phyloP scores from a whole-genome alignment of 2,329 filamentous ascomycete genomes.

The Neoarthrinium moseri region DNA sequence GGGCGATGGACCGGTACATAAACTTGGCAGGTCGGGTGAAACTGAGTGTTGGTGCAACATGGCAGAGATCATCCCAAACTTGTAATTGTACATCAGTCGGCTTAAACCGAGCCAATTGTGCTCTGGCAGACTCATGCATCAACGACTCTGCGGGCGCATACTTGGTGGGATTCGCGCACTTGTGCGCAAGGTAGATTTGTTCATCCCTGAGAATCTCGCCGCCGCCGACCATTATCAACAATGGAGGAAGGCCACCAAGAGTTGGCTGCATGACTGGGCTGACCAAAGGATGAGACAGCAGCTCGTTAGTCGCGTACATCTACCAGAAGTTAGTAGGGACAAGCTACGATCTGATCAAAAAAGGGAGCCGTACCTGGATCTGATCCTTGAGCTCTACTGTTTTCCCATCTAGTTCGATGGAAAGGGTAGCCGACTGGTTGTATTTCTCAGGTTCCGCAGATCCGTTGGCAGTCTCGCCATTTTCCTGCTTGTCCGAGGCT shows the following conservation, averaged over 20 bases:
- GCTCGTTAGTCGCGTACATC: conserved; percentile 78
- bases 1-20: conserved; percentile 90
- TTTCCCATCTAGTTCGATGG: conserved; percentile 70
- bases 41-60: conserved; percentile 88
- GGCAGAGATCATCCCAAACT: conserved; percentile 93
- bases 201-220: conserved; percentile 90
- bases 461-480: conserved; percentile 7
- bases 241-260: conserved; percentile 82
- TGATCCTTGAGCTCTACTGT: conserved; percentile 80
- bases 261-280: conserved; percentile 87
- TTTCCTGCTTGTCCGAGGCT: conserved; percentile 1
- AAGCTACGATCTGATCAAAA: too few species aligned
- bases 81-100: conserved; percentile 92
- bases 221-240: conserved; percentile 83
- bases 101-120: conserved; percentile 63
- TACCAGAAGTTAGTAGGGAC: too few species aligned
- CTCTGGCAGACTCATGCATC: conserved; percentile 61
- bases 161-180: conserved; percentile 77
- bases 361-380: conserved; percentile 70
- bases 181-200: conserved; percentile 93
- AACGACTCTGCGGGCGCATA: conserved; percentile 69
- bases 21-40: conserved; percentile 95
- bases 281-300: conserved; percentile 83
- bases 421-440: conserved; percentile 37
- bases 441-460: conserved; percentile 4